Evolutionary conservation across 176 grass and related monocot species (phyloP), one percentile per base, ranked within the genome.

Genomic region (Cenchrus purpureus): DNA sequence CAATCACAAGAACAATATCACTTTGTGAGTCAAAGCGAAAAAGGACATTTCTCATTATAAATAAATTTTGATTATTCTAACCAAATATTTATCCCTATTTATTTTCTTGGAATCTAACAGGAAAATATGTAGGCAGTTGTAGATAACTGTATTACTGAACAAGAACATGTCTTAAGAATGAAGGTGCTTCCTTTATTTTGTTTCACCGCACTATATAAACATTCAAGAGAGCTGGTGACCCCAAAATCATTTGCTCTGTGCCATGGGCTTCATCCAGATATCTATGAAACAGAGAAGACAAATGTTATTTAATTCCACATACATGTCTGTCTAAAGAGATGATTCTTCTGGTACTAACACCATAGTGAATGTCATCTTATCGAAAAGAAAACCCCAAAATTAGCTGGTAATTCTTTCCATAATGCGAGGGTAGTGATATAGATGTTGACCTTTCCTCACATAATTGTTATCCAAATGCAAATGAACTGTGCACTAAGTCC

Each of bases 11-110:
- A 78, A 79, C 7, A 58, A 71, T 84, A 76, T 51, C 52, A 8
- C 65, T 78, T 72, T 28, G 73, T 78, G 45, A 29, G 43, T 15
- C 53, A 77, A 7, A 32, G 7, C 54, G 57, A 71, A 52, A 53
- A 53, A 58, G 9, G 20, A 3, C 15, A 82, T 31, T 66, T 73
- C 40, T 40, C 17, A 16, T 50, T 83, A 42, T 15, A 79, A 29
- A 77, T 69, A 82, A 48, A 59, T 42, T 22, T 60, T 16, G 13
- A 40, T 81, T 85, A n/a, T 59, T 81, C 28, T 65, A 78, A 65
- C 17, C 19, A 25, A 71, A 90, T 13, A 59, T 63, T 19, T 79
- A 59, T 43, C 17, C 9, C 4, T 60, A n/a, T 66, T 3, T 28
- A 43, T 80, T 78, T 49, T 12, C 20, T 49, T 3, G 11, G 43